Percentiles rank a stretch among this genome's conserved stretches.
phyloP scores from a whole-genome alignment of 768 basidiomycete genomes.

The Lepiota venenata region DNA sequence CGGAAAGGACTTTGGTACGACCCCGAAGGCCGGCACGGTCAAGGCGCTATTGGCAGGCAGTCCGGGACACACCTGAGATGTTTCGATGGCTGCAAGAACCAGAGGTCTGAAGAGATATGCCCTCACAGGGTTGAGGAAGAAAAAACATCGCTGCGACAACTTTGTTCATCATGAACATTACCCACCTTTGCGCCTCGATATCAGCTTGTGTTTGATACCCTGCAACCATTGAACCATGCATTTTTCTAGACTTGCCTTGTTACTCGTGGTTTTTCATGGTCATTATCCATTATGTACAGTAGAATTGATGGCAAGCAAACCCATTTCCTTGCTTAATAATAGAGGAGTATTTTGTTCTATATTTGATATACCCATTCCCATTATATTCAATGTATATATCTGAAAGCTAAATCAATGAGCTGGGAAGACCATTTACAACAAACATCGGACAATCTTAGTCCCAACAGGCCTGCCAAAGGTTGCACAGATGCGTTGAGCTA shows the following conservation, averaged over 20 bases:
- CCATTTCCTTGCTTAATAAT: neutral
- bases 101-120: neutral
- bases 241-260: neutral
- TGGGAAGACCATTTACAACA: neutral
- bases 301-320: no score
- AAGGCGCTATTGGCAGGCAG: constrained; percentile 52
- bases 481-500: neutral
- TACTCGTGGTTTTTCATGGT: neutral
- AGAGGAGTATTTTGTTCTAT: no score
- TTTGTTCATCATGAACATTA: neutral
- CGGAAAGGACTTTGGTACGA: constrained; percentile 64
- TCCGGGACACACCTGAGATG: constrained; percentile 51
- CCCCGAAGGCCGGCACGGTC: constrained; percentile 58
- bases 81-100: constrained; percentile 54
- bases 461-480: neutral
- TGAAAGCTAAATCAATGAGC: neutral
- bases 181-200: neutral
- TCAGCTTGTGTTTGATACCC: constrained; percentile 5
- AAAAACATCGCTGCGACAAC: no score
- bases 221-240: neutral
- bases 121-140: neutral
- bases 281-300: neutral
- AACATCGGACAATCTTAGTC: neutral
- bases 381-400: no score
- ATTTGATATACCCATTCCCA: no score